Evolutionary conservation across 2,329 filamentous ascomycete species (phyloP), one percentile per base, ranked within the genome.

Genomic region (Uncinocarpus reesii): DNA sequence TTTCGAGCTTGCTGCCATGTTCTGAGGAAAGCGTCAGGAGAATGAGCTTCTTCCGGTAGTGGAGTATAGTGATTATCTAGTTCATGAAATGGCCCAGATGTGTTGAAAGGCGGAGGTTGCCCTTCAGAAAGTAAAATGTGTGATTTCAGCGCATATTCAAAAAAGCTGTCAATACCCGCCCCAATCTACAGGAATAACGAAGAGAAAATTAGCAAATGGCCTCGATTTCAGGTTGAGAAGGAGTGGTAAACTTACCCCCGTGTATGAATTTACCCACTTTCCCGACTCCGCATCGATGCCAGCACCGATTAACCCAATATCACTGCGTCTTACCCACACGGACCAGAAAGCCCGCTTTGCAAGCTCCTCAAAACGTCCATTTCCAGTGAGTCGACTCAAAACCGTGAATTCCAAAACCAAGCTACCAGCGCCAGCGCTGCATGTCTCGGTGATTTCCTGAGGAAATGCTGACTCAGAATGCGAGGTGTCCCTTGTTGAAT

Each of bases 141-240:
- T 15, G 88, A 88, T 67, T 98, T 98, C 59, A 96, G 76, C 2
- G 92, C 89, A 66, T 98, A 98, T 68, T 98, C 92, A 60, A 95
- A 96, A 69, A 98, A 98, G 67, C 89, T 95, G 69, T 98, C 92
- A 60, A 95, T 87, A 32, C 92, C 92, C 6, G 92, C 92, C 42
- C 92, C 92, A 57, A 98, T 94, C 70, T 72, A 44, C 37, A 40
- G n/a, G n/a, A n/a, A n/a, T n/a, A 42, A 32, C 16, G 34, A 46
- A 53, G 52, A 44, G 49, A 55, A 32, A 48, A 44, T 45, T 35
- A 48, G 42, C 45, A 40, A 45, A 24, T 7, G 26, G 23, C 44
- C 24, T 37, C 1, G 13, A 11, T 29, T n/a, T 7, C 21, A 29
- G 15, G 23, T 28, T 40, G 15, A 4, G 23, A 11, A 34, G 38